Evolutionary conservation across 2,329 filamentous ascomycete genomes (phyloP), one percentile per base, ranked within the genome.

Genomic region (Furcasterigmium furcatum): DNA sequence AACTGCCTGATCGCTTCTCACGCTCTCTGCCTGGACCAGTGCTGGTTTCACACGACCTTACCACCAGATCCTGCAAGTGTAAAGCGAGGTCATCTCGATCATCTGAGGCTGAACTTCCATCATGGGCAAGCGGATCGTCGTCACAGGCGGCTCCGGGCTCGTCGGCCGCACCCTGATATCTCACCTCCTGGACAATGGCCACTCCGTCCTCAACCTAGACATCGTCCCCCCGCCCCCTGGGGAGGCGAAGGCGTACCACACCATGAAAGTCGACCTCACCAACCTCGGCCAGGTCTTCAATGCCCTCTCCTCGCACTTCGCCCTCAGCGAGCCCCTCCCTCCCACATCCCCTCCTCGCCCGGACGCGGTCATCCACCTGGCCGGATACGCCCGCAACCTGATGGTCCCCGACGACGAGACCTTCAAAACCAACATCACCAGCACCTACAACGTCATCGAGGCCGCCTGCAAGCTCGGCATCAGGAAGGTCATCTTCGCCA

Each of bases 361-460:
- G 0, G 79, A 84, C 55, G 80, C 76, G 1, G 76, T 85, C 43
- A 80, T 85, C 42, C 81, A 85, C 58, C 78, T 84, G 43, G 77
- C 73, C 13, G 80, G 77, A 1, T 79, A 76, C 51, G 74, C 81
- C 0, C 69, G 80, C 21, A 80, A 81, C 53, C 74, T 84, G 72
- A 67, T 84, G 3, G 79, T 81, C 0, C 79, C 79, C 0, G 80
- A 85, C 55, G 79, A 76, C 43, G 77, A 82, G 55, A 76, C 71
- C 43, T 85, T 80, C 60, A 66, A 67, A 16, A 71, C 65, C 21
- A 85, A 85, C 54, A 71, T 76, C 0, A 64, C 68, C 1, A 68
- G 72, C 9, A 80, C 76, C 0, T 83, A 83, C 61, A 85, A 85
- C 53, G 72, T 84, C 20, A 73, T 85, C 50, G 81, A 85, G 60